phyloP scores from a whole-genome alignment of 2,329 filamentous ascomycete species.

The Penicillium fuscoglaucum region DNA sequence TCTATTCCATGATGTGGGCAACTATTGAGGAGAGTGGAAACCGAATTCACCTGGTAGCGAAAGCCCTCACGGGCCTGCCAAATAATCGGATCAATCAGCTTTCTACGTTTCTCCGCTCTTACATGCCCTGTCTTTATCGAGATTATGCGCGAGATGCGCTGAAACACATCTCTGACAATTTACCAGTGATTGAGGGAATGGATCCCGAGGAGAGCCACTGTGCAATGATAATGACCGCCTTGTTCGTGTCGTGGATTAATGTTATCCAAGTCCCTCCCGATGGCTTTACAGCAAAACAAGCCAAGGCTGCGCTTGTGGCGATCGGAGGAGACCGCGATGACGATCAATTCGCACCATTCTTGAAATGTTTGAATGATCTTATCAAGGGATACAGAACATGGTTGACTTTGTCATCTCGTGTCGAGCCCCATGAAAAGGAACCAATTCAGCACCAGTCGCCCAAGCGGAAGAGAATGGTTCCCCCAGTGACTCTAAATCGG shows the following conservation, averaged over 20 bases:
- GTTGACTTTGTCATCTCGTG: neutral
- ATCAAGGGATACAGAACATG: neutral
- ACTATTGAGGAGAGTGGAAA: neutral
- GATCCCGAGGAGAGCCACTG: neutral
- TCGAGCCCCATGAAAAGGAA: neutral
- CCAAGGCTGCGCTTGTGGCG: neutral
- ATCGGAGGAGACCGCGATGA: neutral
- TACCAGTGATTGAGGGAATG: neutral
- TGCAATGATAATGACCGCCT: neutral
- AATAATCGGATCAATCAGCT: neutral
- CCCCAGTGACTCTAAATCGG: too few relatives aligned
- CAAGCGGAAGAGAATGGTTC: too few relatives aligned
- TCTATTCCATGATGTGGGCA: neutral
- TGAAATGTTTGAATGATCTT: neutral
- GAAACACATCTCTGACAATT: neutral
- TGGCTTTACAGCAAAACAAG: neutral
- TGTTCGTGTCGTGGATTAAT: conserved; percentile 1
- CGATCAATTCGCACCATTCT: neutral
- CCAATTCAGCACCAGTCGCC: too few relatives aligned
- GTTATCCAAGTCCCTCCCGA: neutral
- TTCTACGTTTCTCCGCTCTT: neutral
- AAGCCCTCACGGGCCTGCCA: neutral
- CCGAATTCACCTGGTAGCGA: neutral
- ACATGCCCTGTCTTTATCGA: neutral
- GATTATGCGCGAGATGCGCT: neutral